These are phyloP conservation scores for Paramarasmius palmivorus DNA, from an alignment of 1,284 basidiomycete species.

Conservation along the genomic window DNA sequence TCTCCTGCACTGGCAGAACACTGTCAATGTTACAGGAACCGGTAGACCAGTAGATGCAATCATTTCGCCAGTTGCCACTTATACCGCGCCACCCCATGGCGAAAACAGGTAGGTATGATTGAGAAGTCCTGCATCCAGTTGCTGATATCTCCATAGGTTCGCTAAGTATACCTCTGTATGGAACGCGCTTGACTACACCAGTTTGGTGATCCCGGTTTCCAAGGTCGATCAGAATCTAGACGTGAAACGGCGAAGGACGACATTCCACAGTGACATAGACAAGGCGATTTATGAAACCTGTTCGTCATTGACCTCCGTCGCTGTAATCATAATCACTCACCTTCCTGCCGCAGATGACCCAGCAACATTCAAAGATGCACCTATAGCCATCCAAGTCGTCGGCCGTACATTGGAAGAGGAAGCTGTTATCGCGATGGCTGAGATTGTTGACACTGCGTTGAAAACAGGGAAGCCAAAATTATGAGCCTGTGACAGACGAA, in stretches of 20 bases:
- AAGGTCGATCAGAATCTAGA: constrained; percentile 54
- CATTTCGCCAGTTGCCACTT: constrained; percentile 55
- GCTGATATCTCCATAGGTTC: constrained; percentile 29
- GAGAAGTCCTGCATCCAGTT: background rate
- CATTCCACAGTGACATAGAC: constrained; percentile 50
- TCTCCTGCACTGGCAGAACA: constrained; percentile 59
- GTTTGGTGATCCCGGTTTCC: constrained; percentile 68
- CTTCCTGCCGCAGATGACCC: constrained; percentile 51
- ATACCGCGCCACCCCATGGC: constrained; percentile 56
- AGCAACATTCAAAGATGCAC: constrained; percentile 54
- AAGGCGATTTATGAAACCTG: constrained; percentile 53
- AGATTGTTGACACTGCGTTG: constrained; percentile 53
- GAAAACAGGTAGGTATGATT: constrained; percentile 37
- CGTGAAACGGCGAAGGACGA: constrained; percentile 36
- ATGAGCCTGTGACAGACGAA: background rate
- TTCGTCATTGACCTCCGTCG: constrained; percentile 31
- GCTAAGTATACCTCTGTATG: constrained; percentile 61
- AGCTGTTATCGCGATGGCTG: constrained; percentile 62
- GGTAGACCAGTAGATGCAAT: constrained; percentile 67
- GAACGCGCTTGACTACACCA: constrained; percentile 72
- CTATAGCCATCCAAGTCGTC: constrained; percentile 70
- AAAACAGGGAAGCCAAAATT: constrained; percentile 18
- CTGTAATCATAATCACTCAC: constrained; percentile 14
- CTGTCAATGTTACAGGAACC: constrained; percentile 47
- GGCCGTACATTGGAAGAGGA: constrained; percentile 76